phyloP scores from a whole-genome alignment of 768 basidiomycete species.

The Leccinum ochraceum region DNA sequence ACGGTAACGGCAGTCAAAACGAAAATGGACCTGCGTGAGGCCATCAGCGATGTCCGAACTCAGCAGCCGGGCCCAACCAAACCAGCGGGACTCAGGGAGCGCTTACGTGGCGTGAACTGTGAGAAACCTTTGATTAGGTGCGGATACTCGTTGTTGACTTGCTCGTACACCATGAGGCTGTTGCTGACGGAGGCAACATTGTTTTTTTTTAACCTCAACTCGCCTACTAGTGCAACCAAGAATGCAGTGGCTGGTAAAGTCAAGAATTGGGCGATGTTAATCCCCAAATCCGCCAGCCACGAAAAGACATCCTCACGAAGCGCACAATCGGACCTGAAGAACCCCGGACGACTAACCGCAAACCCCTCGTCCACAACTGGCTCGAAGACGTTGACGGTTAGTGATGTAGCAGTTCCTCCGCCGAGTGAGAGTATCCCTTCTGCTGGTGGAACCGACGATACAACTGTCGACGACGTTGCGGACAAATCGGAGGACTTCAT shows the following conservation, averaged over 20 bases:
- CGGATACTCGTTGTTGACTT: not conserved
- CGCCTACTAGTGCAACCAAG: not conserved
- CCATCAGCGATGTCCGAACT: not conserved
- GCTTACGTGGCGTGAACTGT: not conserved
- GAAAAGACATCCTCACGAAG: not conserved
- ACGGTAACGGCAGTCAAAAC: not conserved
- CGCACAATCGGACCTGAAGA: not conserved
- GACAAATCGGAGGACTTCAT: not conserved
- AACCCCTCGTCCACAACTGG: not conserved
- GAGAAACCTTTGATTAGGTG: not conserved
- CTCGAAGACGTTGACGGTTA: not conserved
- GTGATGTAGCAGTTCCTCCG: not conserved
- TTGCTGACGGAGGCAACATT: not conserved
- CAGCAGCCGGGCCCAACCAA: too few relatives aligned
- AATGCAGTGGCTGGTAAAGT: not conserved
- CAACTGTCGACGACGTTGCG: not conserved
- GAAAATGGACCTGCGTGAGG: not conserved
- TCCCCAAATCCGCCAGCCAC: too few relatives aligned
- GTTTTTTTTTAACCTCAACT: not conserved
- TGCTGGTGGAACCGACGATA: not conserved
- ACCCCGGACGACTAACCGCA: not conserved
- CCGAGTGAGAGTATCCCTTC: not conserved
- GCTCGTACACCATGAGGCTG: not conserved
- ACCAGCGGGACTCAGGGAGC: not conserved
- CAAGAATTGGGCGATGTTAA: too few relatives aligned